phyloP scores from a whole-genome alignment of 116 monocot genomes.

The Zostera marina region DNA sequence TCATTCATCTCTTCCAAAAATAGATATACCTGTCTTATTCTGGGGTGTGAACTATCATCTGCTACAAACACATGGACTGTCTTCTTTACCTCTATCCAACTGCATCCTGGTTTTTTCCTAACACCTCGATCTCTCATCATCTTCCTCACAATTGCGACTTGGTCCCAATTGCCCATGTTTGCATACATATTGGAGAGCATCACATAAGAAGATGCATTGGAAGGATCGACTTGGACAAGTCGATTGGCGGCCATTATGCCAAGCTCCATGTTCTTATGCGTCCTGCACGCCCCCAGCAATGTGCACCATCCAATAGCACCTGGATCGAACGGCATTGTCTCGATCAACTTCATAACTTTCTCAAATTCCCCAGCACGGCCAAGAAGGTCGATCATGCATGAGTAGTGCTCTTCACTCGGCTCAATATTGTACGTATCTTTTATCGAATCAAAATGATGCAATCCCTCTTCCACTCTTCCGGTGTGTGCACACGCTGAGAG shows the following conservation, averaged over 20 bases:
- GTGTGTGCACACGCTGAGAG: slow-evolving; percentile 25
- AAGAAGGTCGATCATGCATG: slow-evolving; percentile 29
- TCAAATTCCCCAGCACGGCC: slow-evolving; percentile 21
- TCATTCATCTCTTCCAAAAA: slow-evolving; percentile 25
- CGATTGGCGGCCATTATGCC: slow-evolving; percentile 11
- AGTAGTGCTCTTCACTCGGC: slow-evolving; percentile 20
- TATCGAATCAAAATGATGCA: slow-evolving; percentile 16
- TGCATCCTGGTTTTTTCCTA: slow-evolving; percentile 23
- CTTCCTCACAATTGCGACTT: slow-evolving; percentile 17
- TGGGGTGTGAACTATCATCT: slow-evolving; percentile 7
- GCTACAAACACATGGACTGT: slow-evolving; percentile 16
- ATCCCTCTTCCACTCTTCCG: slow-evolving; percentile 18
- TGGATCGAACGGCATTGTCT: slow-evolving; percentile 13
- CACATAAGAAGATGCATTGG: slow-evolving; percentile 19
- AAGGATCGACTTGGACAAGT: slow-evolving; percentile 15
- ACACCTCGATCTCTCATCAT: slow-evolving; percentile 22
- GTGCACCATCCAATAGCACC: slow-evolving; percentile 18
- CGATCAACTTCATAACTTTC: slow-evolving; percentile 14
- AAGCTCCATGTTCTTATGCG: slow-evolving; percentile 14
- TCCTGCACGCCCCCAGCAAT: slow-evolving; percentile 19
- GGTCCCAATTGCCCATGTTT: slow-evolving; percentile 23
- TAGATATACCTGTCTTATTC: slow-evolving; percentile 24
- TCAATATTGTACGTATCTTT: slow-evolving; percentile 5
- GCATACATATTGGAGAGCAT: slow-evolving; percentile 22
- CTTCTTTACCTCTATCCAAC: slow-evolving; percentile 32